A percentile compares a stretch with the other conserved stretches of the same genome.
Conservation (phyloP, 345 rosid genomes). For the Xanthoceras sorbifolium region DNA sequence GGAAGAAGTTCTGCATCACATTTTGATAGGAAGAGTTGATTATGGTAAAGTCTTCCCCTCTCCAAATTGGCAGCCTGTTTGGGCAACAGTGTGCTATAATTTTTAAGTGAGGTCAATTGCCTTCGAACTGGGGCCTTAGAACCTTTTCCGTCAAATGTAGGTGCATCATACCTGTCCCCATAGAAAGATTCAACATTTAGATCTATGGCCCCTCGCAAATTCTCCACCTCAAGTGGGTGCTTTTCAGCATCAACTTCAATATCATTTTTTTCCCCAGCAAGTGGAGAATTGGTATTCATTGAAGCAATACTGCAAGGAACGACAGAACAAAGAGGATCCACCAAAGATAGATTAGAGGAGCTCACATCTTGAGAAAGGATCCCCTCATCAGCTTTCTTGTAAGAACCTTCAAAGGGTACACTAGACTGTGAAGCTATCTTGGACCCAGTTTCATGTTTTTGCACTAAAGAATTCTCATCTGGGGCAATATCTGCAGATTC, state of each 20-base stretch:
- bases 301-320: slow-evolving; percentile 70
- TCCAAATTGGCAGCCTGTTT: slow-evolving; percentile 25
- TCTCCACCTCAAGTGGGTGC: slow-evolving; percentile 25
- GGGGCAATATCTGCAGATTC: slow-evolving; percentile 62
- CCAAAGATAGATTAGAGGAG: slow-evolving; percentile 38
- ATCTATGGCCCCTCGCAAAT: slow-evolving; percentile 18
- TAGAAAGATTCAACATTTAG: slow-evolving; percentile 19
- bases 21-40: slow-evolving; percentile 21
- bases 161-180: slow-evolving; percentile 25
- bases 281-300: slow-evolving; percentile 31
- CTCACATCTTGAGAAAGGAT: slow-evolving; percentile 44
- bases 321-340: slow-evolving; percentile 73
- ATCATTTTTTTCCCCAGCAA: slow-evolving; percentile 25
- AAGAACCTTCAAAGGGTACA: slow-evolving; percentile 35
- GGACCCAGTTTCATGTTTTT: slow-evolving; percentile 26
- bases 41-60: slow-evolving; percentile 12
- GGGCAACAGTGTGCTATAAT: slow-evolving; percentile 38
- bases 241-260: slow-evolving; percentile 33
- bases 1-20: slow-evolving; percentile 7
- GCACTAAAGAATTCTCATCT: slow-evolving; percentile 51
- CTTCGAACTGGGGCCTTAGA: slow-evolving; percentile 33
- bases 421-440: slow-evolving; percentile 43
- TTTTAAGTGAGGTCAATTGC: slow-evolving; percentile 39
- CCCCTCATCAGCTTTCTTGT: slow-evolving; percentile 32
- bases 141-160: slow-evolving; percentile 20